A percentile compares a stretch with the other conserved stretches of the same genome.
These are phyloP conservation scores for Heterobasidion occidentale DNA, from an alignment of 1,284 basidiomycete genomes.

Conservation along the genomic window DNA sequence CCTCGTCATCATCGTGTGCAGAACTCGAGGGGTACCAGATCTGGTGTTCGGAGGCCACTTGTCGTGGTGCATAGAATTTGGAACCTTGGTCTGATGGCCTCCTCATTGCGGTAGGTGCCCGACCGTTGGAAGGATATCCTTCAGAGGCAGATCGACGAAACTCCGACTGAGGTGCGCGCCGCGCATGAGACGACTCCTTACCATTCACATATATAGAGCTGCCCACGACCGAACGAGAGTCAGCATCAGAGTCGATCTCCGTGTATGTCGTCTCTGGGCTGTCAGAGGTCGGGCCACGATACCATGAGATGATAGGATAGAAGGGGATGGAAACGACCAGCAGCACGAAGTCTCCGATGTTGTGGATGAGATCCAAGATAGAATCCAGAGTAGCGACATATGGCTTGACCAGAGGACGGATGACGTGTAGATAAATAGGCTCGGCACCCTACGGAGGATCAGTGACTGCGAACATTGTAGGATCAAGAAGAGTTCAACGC, in stretches of 20 bases:
- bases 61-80: no score
- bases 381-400: slow-evolving; percentile 56
- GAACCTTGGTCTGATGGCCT: no score
- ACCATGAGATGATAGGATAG: slow-evolving; percentile 35
- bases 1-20: slow-evolving; percentile 17
- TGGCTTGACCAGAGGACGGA: slow-evolving; percentile 65
- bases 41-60: slow-evolving; percentile 15
- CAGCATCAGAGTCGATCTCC: slow-evolving; percentile 4
- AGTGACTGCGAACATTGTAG: slow-evolving; percentile 2
- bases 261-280: slow-evolving; percentile 6
- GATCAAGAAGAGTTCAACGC: slow-evolving; percentile 20
- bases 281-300: slow-evolving; percentile 20
- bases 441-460: slow-evolving; percentile 56
- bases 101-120: neutral
- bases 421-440: slow-evolving; percentile 66
- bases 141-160: no score
- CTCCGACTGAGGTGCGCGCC: neutral
- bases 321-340: slow-evolving; percentile 47
- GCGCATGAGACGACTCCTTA: neutral
- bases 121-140: neutral
- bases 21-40: slow-evolving; percentile 33
- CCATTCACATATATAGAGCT: neutral
- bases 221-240: neutral
- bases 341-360: slow-evolving; percentile 59
- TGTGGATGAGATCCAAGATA: slow-evolving; percentile 44